These are phyloP conservation scores for Botryotinia globosa DNA, from an alignment of 2,329 filamentous ascomycete species.

Conservation along the genomic window DNA sequence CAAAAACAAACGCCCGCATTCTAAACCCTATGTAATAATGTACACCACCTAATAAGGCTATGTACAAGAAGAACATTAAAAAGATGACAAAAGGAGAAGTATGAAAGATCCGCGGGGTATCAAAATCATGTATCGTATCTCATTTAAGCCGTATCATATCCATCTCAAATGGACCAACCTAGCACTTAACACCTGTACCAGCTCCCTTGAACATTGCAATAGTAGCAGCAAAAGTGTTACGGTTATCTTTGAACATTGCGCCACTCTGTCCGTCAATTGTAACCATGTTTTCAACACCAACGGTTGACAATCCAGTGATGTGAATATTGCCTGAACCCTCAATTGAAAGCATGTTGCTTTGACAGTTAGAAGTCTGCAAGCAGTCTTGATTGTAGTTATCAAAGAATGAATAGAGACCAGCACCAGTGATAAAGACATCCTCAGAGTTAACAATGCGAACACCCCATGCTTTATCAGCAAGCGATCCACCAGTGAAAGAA, in stretches of 20 bases:
- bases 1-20: not conserved
- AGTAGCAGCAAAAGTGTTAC: constrained; percentile 63
- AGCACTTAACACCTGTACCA: constrained; percentile 16
- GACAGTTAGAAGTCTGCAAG: constrained; percentile 65
- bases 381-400: constrained; percentile 76
- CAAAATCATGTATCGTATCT: not conserved
- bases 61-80: constrained; percentile 1
- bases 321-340: constrained; percentile 59
- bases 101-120: not conserved
- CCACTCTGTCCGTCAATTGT: constrained; percentile 55
- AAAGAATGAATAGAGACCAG: constrained; percentile 78
- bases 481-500: constrained; percentile 53
- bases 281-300: constrained; percentile 72
- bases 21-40: not conserved
- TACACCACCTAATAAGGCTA: not conserved
- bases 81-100: not conserved
- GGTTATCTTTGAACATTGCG: constrained; percentile 58
- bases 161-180: not conserved
- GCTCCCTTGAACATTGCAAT: constrained; percentile 49
- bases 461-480: constrained; percentile 68
- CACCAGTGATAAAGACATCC: constrained; percentile 68
- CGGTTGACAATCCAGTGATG: constrained; percentile 70
- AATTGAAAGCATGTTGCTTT: constrained; percentile 73
- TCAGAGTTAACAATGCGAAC: constrained; percentile 66
- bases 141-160: not conserved